Conservation (phyloP, 1,284 basidiomycete genomes). For the Ceratobasidium sp. region DNA sequence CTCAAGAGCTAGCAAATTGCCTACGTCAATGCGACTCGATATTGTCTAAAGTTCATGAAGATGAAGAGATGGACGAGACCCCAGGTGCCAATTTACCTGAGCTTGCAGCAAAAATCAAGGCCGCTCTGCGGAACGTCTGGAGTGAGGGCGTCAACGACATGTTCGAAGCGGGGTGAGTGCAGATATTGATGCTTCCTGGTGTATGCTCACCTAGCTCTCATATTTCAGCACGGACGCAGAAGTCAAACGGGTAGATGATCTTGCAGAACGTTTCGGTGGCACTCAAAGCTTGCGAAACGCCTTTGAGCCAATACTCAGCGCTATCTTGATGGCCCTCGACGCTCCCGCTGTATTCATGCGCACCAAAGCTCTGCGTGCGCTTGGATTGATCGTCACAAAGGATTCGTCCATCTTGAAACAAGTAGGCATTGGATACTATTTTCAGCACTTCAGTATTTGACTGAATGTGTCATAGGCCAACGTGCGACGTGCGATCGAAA, state of each 20-base stretch:
- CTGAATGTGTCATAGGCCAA: constrained; percentile 64
- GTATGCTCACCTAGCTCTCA: neutral
- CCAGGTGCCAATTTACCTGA: constrained; percentile 59
- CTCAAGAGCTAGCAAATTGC: constrained; percentile 77
- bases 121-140: constrained; percentile 75
- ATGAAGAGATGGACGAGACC: constrained; percentile 51
- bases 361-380: constrained; percentile 88
- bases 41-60: constrained; percentile 59
- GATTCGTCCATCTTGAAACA: constrained; percentile 85
- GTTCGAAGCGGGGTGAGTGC: constrained; percentile 78
- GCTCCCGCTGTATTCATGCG: constrained; percentile 87
- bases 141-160: constrained; percentile 74
- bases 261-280: constrained; percentile 81
- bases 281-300: constrained; percentile 80
- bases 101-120: constrained; percentile 71
- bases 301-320: constrained; percentile 83
- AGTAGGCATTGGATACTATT: constrained; percentile 61
- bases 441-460: neutral
- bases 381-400: constrained; percentile 86
- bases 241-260: constrained; percentile 70
- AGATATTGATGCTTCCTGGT: constrained; percentile 27
- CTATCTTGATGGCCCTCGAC: constrained; percentile 82
- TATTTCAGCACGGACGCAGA: constrained; percentile 75
- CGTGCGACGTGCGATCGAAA: constrained; percentile 87
- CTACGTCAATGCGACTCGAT: constrained; percentile 68